Evolutionary conservation across 2,329 filamentous ascomycete genomes (phyloP).

Genomic region (Bertia moriformis): DNA sequence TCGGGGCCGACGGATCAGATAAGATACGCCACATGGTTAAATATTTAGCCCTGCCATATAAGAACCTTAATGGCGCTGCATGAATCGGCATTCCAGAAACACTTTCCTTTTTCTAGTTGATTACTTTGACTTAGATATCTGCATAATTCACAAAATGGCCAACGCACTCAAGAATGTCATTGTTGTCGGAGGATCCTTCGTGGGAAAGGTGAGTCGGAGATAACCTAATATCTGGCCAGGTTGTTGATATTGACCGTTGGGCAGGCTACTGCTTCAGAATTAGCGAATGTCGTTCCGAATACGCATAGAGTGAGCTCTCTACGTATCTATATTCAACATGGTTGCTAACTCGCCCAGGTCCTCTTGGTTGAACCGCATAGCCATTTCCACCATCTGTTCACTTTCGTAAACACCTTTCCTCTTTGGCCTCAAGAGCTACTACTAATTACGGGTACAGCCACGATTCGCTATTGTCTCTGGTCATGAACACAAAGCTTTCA

Average conservation of each 20-base stretch:
- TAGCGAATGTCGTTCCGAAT: conserved; percentile 20
- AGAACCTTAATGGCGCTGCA: too few relatives aligned
- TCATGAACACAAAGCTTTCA: conserved; percentile 30
- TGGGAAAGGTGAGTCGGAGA: conserved; percentile 16
- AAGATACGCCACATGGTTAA: too few relatives aligned
- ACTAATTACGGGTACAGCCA: conserved; percentile 12
- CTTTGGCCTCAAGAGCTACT: neutral
- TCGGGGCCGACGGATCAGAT: too few relatives aligned
- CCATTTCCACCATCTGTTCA: conserved; percentile 32
- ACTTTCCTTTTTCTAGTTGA: too few relatives aligned
- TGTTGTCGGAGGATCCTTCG: conserved; percentile 30
- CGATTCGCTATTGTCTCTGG: conserved; percentile 25
- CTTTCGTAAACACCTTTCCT: conserved; percentile 17
- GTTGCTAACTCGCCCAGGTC: conserved; percentile 7
- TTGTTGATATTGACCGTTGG: too few relatives aligned
- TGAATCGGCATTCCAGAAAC: too few relatives aligned
- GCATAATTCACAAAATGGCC: too few relatives aligned
- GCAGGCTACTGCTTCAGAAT: conserved; percentile 17
- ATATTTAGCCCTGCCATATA: too few relatives aligned
- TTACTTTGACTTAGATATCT: too few relatives aligned
- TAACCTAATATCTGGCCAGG: neutral
- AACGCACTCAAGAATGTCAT: conserved; percentile 19
- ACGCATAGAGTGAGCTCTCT: conserved; percentile 15
- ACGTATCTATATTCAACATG: neutral
- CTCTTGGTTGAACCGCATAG: conserved; percentile 30